Evolutionary conservation across 2,329 filamentous ascomycete genomes (phyloP).

Genomic region (Epichloe sylvatica): DNA sequence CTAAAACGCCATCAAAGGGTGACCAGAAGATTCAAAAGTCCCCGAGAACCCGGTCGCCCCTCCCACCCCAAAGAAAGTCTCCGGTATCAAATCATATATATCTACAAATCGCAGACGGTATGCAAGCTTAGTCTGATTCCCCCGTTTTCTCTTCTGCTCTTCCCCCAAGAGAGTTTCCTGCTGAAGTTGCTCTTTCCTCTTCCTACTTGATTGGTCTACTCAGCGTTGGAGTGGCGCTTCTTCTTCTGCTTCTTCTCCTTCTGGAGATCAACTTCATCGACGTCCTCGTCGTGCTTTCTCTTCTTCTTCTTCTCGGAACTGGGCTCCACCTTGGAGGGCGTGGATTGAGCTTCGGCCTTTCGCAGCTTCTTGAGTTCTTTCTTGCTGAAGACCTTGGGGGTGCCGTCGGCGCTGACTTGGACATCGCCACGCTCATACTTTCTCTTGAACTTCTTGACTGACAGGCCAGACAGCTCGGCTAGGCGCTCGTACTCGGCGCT

Average conservation of each 20-base stretch:
- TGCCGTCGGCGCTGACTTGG: slow-evolving; percentile 49
- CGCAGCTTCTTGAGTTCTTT: slow-evolving; percentile 62
- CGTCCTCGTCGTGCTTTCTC: slow-evolving; percentile 55
- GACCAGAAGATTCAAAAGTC: slow-evolving; percentile 9
- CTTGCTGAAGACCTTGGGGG: slow-evolving; percentile 58
- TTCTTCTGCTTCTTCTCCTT: slow-evolving; percentile 43
- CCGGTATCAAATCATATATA: slow-evolving; percentile 19
- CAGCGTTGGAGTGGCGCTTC: slow-evolving; percentile 24
- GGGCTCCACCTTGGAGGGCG: slow-evolving; percentile 26
- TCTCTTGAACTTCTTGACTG: slow-evolving; percentile 62
- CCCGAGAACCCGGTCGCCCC: background rate
- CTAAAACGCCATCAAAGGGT: slow-evolving; percentile 22
- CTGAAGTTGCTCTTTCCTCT: background rate
- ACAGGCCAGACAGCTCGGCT: slow-evolving; percentile 54
- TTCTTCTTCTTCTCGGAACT: slow-evolving; percentile 44
- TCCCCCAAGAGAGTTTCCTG: background rate
- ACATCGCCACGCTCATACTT: slow-evolving; percentile 68
- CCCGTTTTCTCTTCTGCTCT: background rate
- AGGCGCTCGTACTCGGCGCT: slow-evolving; percentile 44
- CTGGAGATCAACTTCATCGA: slow-evolving; percentile 47
- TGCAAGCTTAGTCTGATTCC: slow-evolving; percentile 5
- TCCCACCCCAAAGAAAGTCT: slow-evolving; percentile 6
- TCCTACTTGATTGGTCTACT: slow-evolving; percentile 4
- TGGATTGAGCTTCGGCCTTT: slow-evolving; percentile 42
- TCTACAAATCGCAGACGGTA: slow-evolving; percentile 10